Evolutionary conservation across 2,329 filamentous ascomycete species (phyloP), one percentile per base, ranked within the genome.

Genomic region (Penicillium olsonii): DNA sequence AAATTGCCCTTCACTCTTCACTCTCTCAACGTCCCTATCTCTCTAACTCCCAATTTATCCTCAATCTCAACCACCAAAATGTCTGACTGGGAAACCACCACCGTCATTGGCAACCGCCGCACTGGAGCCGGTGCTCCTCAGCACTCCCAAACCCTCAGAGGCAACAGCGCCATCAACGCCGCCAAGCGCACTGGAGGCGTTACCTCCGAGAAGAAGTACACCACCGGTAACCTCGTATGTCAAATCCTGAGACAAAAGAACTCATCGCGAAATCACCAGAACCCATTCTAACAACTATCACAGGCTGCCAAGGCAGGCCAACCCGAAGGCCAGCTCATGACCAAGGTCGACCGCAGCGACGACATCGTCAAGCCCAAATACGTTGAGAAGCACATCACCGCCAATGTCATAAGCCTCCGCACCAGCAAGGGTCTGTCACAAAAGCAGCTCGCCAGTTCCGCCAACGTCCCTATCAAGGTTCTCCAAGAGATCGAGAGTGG

Each of bases 301-400:
- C 58, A 81, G 76, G 69, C 78, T 37, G 61, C 57, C 19, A 69
- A 69, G 48, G 48, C 75, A 52, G 77, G 75, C 54, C 80, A 69
- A 45, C 65, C 79, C 60, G 92, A 97, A 76, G 94, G 94, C 63
- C 94, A 99, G 78, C 92, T 90, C 70, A 82, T 97, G 59, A 97
- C 94, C 61, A 96, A 97, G 80, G 92, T 99, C 73, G 94, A 97
- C 81, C 92, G 92, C 62, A 87, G 85, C 70, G 92, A 97, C 79
- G 94, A 96, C 71, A 96, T 96, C 76, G 87, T 97, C 76, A 96
- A 96, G 79, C 92, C 91, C 68, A 95, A 95, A 78, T 95, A 90
- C 39, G 80, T 96, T 51, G 90, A 91, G 69, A 80, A 82, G 66
- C 80, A 83, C 48, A 90, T 97, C 58, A 90, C 88, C 65, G 84